Base-by-base conservation (phyloP, 805 yeast species). In the Saccharomycopsis sp. region DNA sequence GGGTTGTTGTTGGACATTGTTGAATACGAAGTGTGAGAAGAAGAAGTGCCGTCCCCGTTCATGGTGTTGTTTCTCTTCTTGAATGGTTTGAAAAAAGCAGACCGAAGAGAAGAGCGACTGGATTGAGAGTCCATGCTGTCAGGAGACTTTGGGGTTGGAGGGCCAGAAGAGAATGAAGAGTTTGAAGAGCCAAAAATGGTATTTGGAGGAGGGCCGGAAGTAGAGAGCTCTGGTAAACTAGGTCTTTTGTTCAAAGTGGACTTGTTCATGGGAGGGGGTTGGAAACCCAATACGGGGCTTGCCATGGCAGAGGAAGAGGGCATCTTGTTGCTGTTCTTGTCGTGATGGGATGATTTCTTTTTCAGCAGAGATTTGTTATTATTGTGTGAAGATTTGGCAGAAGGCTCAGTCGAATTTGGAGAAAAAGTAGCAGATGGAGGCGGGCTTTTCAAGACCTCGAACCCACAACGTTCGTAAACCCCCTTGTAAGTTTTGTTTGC, bases 381-480 rank as follows among this genome's bases (percentile, higher is more conserved):
- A n/a, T n/a, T n/a, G n/a, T n/a, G n/a, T n/a, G n/a, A n/a, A n/a
- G n/a, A 26, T 12, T 35, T 22, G 38, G 31, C n/a, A 16, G 41
- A 13, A 17, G 30, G 17, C 7, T 15, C 40, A 2, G 21, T 18
- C 8, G 30, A 21, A 9, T 10, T 31, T 6, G 26, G n/a, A n/a
- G n/a, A n/a, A n/a, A n/a, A n/a, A n/a, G n/a, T n/a, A n/a, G n/a
- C n/a, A n/a, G n/a, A n/a, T n/a, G n/a, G 17, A 17, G 36, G 17
- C 5, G n/a, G 13, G 8, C 57, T 59, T 33, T 55, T 66, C 45
- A 64, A 65, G 8, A 71, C 73, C 18, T 82, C 92, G 52, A 83
- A 83, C 0, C 94, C 94, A 0, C 92, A 92, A 50, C 92, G 61
- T 55, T 83, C 92, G 58, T 80, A 75, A 2, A 81, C 92, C 2